Evolutionary conservation across 768 basidiomycete genomes (phyloP).

Genomic region (Rhizopogon sp.): DNA sequence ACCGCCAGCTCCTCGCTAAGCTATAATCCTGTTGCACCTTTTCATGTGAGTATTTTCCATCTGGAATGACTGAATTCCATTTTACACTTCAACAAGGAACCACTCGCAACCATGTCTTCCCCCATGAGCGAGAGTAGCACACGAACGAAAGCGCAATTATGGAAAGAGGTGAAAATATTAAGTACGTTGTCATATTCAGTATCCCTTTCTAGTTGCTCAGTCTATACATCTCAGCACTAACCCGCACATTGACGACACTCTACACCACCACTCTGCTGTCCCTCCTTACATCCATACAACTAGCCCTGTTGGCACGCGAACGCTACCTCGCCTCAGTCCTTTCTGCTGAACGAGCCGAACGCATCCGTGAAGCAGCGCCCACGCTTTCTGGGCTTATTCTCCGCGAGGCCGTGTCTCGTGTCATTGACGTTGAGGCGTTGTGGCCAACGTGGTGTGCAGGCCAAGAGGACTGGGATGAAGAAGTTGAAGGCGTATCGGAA

Average conservation of each 20-base stretch:
- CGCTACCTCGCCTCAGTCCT: conserved; percentile 73
- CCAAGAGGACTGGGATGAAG: conserved; percentile 22
- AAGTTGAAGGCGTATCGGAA: conserved; percentile 40
- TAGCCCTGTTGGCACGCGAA: conserved; percentile 76
- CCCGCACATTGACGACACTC: conserved; percentile 78
- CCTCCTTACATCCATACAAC: conserved; percentile 82
- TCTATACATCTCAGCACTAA: conserved; percentile 56
- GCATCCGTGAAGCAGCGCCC: conserved; percentile 33
- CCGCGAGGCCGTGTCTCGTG: conserved; percentile 18
- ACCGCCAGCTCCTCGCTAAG: conserved; percentile 33
- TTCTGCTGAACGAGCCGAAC: conserved; percentile 57
- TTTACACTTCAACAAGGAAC: background rate
- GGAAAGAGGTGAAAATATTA: conserved; percentile 90
- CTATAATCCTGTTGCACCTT: background rate
- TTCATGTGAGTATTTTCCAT: background rate
- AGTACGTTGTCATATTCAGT: conserved; percentile 37
- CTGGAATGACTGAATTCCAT: too few species aligned
- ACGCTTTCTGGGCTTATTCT: conserved; percentile 20
- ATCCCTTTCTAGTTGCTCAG: background rate
- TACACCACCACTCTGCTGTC: conserved; percentile 85
- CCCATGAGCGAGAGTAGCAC: conserved; percentile 16
- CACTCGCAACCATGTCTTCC: background rate
- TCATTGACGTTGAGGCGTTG: conserved; percentile 20
- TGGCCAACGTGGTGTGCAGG: conserved; percentile 19
- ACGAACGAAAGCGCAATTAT: conserved; percentile 75